Base-by-base conservation (phyloP, 2,329 filamentous ascomycete species). In the Colletotrichum musicola region DNA sequence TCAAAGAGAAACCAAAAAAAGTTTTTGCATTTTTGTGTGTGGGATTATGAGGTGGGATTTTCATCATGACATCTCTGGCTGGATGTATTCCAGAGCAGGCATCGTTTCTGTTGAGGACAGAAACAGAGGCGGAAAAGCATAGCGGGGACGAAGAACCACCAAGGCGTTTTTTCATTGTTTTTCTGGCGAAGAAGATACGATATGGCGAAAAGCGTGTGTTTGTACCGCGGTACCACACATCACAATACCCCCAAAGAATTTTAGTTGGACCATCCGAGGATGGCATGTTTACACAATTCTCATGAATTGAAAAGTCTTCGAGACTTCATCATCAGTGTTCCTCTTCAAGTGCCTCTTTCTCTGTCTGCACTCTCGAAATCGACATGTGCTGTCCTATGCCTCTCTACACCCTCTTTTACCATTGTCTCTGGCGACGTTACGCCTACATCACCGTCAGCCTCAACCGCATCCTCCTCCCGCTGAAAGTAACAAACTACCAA, bases 141-240 rank as follows among this genome's bases (percentile, higher is more conserved):
- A 35, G 10, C 30, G 10, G 10, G 9, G 12, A 25, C 22, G 22
- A 25, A n/a, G n/a, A n/a, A n/a, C n/a, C n/a, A n/a, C n/a, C n/a
- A 35, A 9, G 30, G 30, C 30, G 30, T 35, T 35, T 35, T 35
- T 81, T 81, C n/a, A n/a, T n/a, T 22, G 20, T 83, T 78, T 79
- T 81, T 82, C 80, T 83, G 81, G 81, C 83, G 81, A 82, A 82
- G 72, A 75, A 82, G 72, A 75, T 75, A 73, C 30, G 30, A 35
- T 35, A 75, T 73, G 77, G 82, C 25, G 35, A 7, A 59, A 61
- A 61, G 61, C 46, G 22, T 44, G 61, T 40, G 61, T 58, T 30
- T 50, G 50, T 51, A 62, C 18, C 10, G 30, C 30, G 30, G 7
- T 35, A 35, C 30, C 30, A 10, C 30, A 35, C 30, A 35, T 35